These are phyloP conservation scores for Neofusicoccum umdonicola DNA, from an alignment of 2,329 filamentous ascomycete species.

Conservation along the genomic window DNA sequence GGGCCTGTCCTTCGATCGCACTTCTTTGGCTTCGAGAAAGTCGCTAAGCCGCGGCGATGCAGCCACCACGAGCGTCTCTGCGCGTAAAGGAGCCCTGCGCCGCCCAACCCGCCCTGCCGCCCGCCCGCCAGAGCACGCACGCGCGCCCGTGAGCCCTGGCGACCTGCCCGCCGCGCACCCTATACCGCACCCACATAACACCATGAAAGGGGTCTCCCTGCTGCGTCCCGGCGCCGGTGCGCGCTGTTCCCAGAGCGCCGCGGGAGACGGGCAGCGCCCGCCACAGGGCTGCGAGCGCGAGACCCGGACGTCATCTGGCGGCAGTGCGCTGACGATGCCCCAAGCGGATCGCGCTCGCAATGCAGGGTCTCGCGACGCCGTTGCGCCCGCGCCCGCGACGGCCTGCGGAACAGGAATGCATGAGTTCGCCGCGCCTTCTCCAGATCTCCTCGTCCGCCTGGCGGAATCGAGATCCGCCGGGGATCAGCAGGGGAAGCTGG, in stretches of 20 bases:
- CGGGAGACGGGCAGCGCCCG: not conserved
- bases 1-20: not conserved
- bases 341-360: not conserved
- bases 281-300: not conserved
- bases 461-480: slow-evolving; percentile 1
- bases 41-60: not conserved
- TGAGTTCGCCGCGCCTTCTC: not conserved
- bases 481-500: slow-evolving; percentile 11
- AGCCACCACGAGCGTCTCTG: slow-evolving; percentile 1
- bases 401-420: not conserved
- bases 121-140: not conserved
- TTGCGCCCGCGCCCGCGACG: not conserved
- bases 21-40: not conserved
- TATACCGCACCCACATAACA: not conserved
- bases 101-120: not conserved
- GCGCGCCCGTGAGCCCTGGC: not conserved
- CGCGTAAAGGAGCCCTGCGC: not conserved
- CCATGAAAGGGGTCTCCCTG: slow-evolving; percentile 5
- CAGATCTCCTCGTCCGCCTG: slow-evolving; percentile 1
- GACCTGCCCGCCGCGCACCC: not conserved
- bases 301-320: not conserved
- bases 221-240: not conserved
- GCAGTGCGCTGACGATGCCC: not conserved
- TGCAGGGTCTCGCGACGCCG: slow-evolving; percentile 5
- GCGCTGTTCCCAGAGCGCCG: not conserved